Base-by-base conservation (phyloP, 306 rosid genomes). In the Adenanthera pavonina region DNA sequence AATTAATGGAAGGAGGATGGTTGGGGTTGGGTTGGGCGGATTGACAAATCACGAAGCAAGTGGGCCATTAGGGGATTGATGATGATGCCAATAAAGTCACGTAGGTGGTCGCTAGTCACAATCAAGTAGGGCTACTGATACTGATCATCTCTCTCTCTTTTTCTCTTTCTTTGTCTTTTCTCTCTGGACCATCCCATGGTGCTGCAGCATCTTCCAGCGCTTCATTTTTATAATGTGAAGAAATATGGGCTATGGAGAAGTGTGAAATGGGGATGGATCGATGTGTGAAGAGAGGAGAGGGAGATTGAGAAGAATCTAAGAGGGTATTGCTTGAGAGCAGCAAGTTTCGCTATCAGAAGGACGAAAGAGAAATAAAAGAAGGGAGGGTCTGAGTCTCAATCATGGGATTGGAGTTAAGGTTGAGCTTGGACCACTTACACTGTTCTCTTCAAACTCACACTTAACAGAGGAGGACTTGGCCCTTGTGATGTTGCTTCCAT, bases 101-200 rank as follows among this genome's bases (percentile, higher is more conserved):
- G 36, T 51, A 86, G 86, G 84, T 78, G 86, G 78, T 78, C 84
- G 79, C 77, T 43, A 57, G 87, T 89, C 87, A 65, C 84, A 67
- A 78, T 82, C 90, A 82, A 61, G 76, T 77, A 54, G 71, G 19
- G 59, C 49, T 57, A 30, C 35, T 75, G n/a, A n/a, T n/a, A n/a
- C n/a, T n/a, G n/a, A n/a, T n/a, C n/a, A n/a, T n/a, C n/a, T n/a
- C n/a, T n/a, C n/a, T n/a, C n/a, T n/a, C n/a, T n/a, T n/a, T n/a
- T n/a, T n/a, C n/a, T n/a, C n/a, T n/a, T n/a, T n/a, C n/a, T n/a
- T n/a, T n/a, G n/a, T n/a, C n/a, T n/a, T n/a, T n/a, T n/a, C n/a
- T n/a, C n/a, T n/a, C n/a, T n/a, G n/a, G n/a, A n/a, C n/a, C n/a
- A n/a, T n/a, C n/a, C n/a, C n/a, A n/a, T n/a, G n/a, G n/a, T 41